Percentiles rank a stretch among this genome's conserved stretches.
phyloP scores from a whole-genome alignment of 331 rosid genomes.

The Malus hybrid region DNA sequence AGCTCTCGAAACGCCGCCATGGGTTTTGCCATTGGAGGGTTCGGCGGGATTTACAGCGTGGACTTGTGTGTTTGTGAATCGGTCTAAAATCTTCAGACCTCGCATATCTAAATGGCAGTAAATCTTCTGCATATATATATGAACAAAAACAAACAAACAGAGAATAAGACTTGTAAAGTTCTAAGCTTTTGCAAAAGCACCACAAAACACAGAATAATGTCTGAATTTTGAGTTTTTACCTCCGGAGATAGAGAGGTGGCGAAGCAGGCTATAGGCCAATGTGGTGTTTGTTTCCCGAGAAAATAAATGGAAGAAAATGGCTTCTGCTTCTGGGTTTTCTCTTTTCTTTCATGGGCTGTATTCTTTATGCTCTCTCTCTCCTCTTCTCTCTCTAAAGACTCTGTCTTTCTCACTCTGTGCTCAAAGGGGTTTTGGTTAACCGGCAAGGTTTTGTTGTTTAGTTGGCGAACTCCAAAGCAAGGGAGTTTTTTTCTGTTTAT shows the following conservation, averaged over 20 bases:
- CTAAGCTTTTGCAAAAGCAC: neutral
- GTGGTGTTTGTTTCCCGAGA: slow-evolving; percentile 11
- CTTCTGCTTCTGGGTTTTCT: neutral
- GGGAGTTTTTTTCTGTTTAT: neutral
- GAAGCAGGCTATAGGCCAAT: neutral
- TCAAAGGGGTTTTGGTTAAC: slow-evolving; percentile 2
- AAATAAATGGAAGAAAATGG: slow-evolving; percentile 2
- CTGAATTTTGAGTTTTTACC: slow-evolving; percentile 12
- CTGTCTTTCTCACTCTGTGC: neutral
- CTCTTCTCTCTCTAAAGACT: neutral
- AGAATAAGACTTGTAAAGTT: neutral
- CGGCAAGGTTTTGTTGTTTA: slow-evolving; percentile 9
- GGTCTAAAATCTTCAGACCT: slow-evolving; percentile 51
- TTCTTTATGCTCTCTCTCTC: neutral
- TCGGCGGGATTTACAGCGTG: slow-evolving; percentile 60
- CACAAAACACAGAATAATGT: neutral
- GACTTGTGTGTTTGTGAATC: slow-evolving; percentile 64
- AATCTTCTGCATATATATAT: slow-evolving; percentile 1
- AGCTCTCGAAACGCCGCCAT: slow-evolving; percentile 17
- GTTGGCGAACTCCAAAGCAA: slow-evolving; percentile 27
- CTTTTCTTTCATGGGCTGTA: slow-evolving; percentile 19
- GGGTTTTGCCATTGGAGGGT: slow-evolving; percentile 23
- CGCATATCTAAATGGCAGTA: slow-evolving; percentile 40
- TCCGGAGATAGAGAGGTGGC: neutral
- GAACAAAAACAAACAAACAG: neutral